Percentiles rank a stretch among this genome's conserved stretches.
Evolutionary conservation across 108 stramenopile species (phyloP).

Genomic region (Cyclostephanos tholiformis): DNA sequence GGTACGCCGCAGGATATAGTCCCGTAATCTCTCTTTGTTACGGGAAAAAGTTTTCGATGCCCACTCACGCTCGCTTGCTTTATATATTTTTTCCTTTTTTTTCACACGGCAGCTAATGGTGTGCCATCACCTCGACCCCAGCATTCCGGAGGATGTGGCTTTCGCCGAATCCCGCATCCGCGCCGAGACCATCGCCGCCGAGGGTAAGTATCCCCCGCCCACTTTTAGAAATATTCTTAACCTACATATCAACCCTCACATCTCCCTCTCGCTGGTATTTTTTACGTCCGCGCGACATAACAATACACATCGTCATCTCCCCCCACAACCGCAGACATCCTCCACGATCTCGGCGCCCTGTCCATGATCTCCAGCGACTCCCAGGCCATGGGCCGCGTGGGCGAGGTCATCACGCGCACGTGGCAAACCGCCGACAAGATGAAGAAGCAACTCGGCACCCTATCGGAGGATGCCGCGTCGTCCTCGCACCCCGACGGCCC

Average conservation of each 20-base stretch:
- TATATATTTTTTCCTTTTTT: neutral
- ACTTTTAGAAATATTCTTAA: neutral
- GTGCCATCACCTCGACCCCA: slow-evolving; percentile 90
- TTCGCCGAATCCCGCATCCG: slow-evolving; percentile 97
- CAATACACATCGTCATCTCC: neutral
- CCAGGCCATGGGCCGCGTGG: slow-evolving; percentile 98
- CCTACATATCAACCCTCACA: neutral
- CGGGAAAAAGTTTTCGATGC: neutral
- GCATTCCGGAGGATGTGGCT: slow-evolving; percentile 95
- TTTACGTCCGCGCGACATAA: neutral
- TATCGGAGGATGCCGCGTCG: slow-evolving; percentile 74
- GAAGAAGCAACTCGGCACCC: slow-evolving; percentile 93
- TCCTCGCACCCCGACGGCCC: slow-evolving; percentile 43
- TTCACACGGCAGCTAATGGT: slow-evolving; percentile 87
- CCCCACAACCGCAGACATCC: slow-evolving; percentile 63
- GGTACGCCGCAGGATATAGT: slow-evolving; percentile 31
- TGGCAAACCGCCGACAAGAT: slow-evolving; percentile 99
- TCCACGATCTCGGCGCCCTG: slow-evolving; percentile 97
- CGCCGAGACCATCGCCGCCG: slow-evolving; percentile 97
- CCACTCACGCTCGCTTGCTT: neutral
- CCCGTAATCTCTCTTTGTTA: slow-evolving; percentile 32
- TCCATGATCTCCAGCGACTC: slow-evolving; percentile 91
- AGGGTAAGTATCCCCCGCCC: slow-evolving; percentile 20
- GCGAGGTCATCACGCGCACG: slow-evolving; percentile 96
- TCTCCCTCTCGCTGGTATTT: neutral